Evolutionary conservation across 2,329 filamentous ascomycete species (phyloP).

Genomic region (Xylariaceae sp.): DNA sequence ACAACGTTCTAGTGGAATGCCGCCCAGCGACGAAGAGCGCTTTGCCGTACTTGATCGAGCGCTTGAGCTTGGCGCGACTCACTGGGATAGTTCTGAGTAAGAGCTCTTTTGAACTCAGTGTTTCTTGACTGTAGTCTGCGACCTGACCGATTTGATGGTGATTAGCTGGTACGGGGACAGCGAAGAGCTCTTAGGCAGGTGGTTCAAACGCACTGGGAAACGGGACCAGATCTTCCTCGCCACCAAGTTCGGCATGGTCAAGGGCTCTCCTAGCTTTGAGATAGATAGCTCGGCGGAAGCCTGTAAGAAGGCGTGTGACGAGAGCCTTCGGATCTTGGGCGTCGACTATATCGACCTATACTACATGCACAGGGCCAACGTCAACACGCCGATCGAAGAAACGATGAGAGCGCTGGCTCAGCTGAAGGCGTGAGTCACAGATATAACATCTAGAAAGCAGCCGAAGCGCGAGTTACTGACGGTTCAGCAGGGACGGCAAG

Average conservation of each 20-base stretch:
- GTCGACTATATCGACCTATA: constrained; percentile 42
- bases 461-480: not conserved
- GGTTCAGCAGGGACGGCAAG: constrained; percentile 42
- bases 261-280: constrained; percentile 1
- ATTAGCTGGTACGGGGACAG: constrained; percentile 13
- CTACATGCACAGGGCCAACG: constrained; percentile 40
- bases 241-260: constrained; percentile 44
- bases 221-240: constrained; percentile 42
- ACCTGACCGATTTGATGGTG: not conserved
- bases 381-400: constrained; percentile 40
- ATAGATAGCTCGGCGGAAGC: constrained; percentile 21
- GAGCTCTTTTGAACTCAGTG: not conserved
- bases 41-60: constrained; percentile 8
- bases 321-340: constrained; percentile 18
- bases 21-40: not conserved
- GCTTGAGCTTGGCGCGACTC: constrained; percentile 7
- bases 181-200: constrained; percentile 38
- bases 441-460: too few species aligned
- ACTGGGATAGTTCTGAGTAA: constrained; percentile 11
- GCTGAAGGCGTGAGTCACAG: constrained; percentile 31
- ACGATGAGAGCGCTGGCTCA: constrained; percentile 40
- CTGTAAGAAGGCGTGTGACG: constrained; percentile 5
- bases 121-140: not conserved
- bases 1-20: too few species aligned
- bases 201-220: constrained; percentile 34